These are phyloP conservation scores for Amesomyces nigricolor DNA, from an alignment of 2,329 filamentous ascomycete species.

Conservation along the genomic window DNA sequence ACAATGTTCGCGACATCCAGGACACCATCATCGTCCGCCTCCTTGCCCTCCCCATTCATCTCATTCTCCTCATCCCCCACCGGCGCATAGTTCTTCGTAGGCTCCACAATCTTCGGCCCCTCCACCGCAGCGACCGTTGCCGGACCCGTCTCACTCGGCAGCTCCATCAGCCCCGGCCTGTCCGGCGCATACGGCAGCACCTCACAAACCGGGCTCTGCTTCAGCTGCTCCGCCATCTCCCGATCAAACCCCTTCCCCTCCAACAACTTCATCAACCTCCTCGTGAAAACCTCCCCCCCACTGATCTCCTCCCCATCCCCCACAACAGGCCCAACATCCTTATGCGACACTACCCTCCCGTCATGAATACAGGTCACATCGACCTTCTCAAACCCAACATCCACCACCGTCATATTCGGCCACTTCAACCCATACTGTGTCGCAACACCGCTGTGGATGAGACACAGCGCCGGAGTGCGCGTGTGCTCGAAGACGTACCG, in stretches of 20 bases:
- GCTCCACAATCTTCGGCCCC: constrained; percentile 31
- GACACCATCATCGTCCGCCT: constrained; percentile 60
- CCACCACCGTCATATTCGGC: constrained; percentile 76
- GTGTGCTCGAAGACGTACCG: constrained; percentile 98
- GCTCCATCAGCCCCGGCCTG: constrained; percentile 42
- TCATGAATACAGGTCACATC: constrained; percentile 89
- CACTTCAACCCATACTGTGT: constrained; percentile 76
- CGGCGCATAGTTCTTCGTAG: constrained; percentile 19
- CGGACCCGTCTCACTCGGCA: constrained; percentile 38
- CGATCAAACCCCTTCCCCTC: constrained; percentile 50
- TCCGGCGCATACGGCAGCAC: constrained; percentile 53
- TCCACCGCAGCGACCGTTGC: constrained; percentile 27
- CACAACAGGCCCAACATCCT: constrained; percentile 50
- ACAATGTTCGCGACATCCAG: constrained; percentile 82
- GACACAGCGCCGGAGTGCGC: constrained; percentile 83
- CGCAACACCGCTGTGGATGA: constrained; percentile 84
- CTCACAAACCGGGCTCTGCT: constrained; percentile 61
- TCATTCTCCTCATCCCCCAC: constrained; percentile 29
- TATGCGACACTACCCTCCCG: constrained; percentile 65
- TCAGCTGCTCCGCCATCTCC: constrained; percentile 66
- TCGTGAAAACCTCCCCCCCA: constrained; percentile 84
- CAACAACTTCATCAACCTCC: constrained; percentile 63
- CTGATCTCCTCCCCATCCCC: constrained; percentile 47
- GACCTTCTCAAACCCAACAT: constrained; percentile 87
- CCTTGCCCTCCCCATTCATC: constrained; percentile 37